Conservation (phyloP, 2,329 filamentous ascomycete species). For the Aspergillus fijiensis region DNA sequence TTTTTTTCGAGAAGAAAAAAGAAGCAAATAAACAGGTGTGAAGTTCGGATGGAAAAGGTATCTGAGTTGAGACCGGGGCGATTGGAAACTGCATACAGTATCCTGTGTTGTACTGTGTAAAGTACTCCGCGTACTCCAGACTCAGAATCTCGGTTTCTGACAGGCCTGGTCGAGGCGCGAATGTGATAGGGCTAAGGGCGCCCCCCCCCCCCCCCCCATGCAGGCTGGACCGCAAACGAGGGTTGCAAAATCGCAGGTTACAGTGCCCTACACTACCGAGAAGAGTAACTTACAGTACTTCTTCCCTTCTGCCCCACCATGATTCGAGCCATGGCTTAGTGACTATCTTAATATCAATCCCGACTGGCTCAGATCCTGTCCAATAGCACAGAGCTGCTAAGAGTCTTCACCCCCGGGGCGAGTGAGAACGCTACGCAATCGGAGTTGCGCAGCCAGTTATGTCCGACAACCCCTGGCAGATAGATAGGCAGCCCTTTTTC, state of each 20-base stretch:
- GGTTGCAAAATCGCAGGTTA: not conserved
- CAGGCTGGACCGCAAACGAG: not conserved
- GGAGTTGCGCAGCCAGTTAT: not conserved
- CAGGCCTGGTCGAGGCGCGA: not conserved
- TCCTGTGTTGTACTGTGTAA: not conserved
- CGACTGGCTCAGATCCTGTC: not conserved
- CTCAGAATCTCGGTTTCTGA: not conserved
- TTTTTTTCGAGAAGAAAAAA: not conserved
- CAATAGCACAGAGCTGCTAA: not conserved
- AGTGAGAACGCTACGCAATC: constrained; percentile 1
- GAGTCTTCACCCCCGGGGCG: not conserved
- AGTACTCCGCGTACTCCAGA: not conserved
- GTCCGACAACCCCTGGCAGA: constrained; percentile 11
- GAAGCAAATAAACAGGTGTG: no score
- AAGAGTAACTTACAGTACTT: no score
- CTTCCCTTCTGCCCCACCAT: no score
- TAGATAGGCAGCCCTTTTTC: constrained; percentile 10
- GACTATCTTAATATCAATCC: not conserved
- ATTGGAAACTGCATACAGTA: not conserved
- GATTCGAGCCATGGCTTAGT: not conserved
- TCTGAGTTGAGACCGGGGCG: not conserved
- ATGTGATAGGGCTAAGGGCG: not conserved
- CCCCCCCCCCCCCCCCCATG: no score
- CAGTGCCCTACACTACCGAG: no score
- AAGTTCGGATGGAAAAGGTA: not conserved